Evolutionary conservation across 257 asterid genomes (phyloP).

Genomic region (Petunia axillaris): DNA sequence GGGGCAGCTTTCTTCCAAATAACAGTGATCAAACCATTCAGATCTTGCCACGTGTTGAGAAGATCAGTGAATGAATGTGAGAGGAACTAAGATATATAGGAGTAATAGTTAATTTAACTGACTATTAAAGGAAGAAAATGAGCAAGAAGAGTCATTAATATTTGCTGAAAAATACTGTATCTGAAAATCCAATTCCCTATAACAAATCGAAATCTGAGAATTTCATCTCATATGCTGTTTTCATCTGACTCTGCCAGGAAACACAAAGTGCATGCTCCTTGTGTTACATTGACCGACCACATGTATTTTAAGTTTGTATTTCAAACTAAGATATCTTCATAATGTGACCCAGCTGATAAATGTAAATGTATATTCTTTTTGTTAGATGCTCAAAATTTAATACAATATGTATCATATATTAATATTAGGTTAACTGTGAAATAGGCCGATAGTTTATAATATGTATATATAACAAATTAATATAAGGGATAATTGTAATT

Average conservation of each 20-base stretch:
- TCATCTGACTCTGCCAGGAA: background rate
- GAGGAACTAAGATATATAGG: background rate
- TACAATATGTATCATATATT: too few relatives aligned
- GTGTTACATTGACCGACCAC: conserved; percentile 1
- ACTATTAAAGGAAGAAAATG: background rate
- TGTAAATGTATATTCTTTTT: too few relatives aligned
- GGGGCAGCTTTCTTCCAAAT: background rate
- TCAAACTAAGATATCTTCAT: background rate
- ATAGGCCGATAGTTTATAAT: too few relatives aligned
- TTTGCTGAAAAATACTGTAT: conserved; percentile 4
- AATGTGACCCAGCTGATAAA: too few relatives aligned
- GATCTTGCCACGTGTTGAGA: background rate
- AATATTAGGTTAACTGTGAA: too few relatives aligned
- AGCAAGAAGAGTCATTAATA: background rate
- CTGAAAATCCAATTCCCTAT: conserved; percentile 17
- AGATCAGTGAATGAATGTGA: background rate
- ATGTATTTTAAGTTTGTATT: background rate
- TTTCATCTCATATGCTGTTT: background rate
- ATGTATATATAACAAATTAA: too few relatives aligned
- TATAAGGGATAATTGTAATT: too few relatives aligned
- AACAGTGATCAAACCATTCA: background rate
- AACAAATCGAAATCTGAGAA: conserved; percentile 14
- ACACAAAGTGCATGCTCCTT: background rate
- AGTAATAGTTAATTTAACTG: background rate
- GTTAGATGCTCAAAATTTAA: too few relatives aligned